These are phyloP conservation scores for Penicillium canescens DNA, from an alignment of 495 filamentous ascomycete species.

Conservation along the genomic window DNA sequence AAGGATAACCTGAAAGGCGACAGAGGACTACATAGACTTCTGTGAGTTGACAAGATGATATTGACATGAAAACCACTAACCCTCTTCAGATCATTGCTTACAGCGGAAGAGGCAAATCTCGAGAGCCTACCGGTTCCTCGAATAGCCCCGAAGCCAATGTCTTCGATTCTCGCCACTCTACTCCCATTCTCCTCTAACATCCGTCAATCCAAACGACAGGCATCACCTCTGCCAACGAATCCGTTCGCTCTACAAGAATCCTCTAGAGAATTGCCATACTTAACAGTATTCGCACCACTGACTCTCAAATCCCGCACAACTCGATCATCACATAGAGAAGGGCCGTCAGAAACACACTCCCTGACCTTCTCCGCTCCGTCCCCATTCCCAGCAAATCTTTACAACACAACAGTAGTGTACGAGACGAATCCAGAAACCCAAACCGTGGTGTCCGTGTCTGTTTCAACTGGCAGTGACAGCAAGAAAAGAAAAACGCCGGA, in stretches of 20 bases:
- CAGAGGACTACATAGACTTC: conserved; percentile 26
- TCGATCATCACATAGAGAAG: conserved; percentile 13
- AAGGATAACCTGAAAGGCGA: conserved; percentile 17
- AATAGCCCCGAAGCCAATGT: conserved; percentile 26
- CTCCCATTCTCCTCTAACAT: conserved; percentile 42
- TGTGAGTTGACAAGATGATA: conserved; percentile 22
- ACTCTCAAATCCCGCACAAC: conserved; percentile 30
- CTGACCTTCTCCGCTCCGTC: conserved; percentile 36
- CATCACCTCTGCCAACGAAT: conserved; percentile 31
- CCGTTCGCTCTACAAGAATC: conserved; percentile 37
- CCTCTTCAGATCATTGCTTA: conserved; percentile 25
- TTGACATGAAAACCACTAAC: conserved; percentile 13
- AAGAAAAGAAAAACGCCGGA: conserved; percentile 29
- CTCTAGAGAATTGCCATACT: conserved; percentile 31
- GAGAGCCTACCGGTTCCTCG: conserved; percentile 11
- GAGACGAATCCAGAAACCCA: conserved; percentile 43
- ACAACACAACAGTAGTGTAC: conserved; percentile 37
- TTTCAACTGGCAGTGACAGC: conserved; percentile 20
- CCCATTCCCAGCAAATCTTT: conserved; percentile 40
- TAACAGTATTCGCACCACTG: conserved; percentile 41
- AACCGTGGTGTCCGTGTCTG: conserved; percentile 32
- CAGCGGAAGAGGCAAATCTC: conserved; percentile 24
- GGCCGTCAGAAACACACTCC: conserved; percentile 36
- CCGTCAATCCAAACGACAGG: conserved; percentile 19
- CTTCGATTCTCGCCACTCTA: conserved; percentile 40